phyloP scores from a whole-genome alignment of 2,329 filamentous ascomycete genomes.

The Diaporthe sp. region DNA sequence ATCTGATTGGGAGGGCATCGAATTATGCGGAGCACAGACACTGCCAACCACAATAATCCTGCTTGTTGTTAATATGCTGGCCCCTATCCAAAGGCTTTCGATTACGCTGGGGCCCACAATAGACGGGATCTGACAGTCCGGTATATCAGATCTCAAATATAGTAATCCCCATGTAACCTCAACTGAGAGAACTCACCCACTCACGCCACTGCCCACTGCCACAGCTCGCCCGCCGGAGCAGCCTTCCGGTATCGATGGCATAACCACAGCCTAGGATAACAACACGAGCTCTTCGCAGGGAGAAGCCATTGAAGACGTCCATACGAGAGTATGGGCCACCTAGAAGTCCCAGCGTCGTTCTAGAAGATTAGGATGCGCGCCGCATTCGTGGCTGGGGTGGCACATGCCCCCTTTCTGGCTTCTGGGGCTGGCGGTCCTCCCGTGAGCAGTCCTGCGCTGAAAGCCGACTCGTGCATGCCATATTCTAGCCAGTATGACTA shows the following conservation, averaged over 20 bases:
- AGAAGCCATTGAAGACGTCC: not conserved
- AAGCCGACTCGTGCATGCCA: no score
- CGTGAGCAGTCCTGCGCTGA: not conserved
- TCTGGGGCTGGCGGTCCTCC: not conserved
- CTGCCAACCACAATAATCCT: not conserved
- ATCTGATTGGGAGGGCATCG: constrained; percentile 8
- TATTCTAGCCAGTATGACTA: not conserved
- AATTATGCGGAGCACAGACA: constrained; percentile 4
- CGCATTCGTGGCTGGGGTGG: not conserved
- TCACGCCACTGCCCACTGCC: not conserved
- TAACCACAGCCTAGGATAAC: not conserved
- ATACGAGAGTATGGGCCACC: not conserved
- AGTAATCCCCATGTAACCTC: constrained; percentile 1
- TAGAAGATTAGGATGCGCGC: constrained; percentile 12
- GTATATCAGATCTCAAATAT: constrained; percentile 29
- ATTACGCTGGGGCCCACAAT: not conserved
- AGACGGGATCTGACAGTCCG: constrained; percentile 24
- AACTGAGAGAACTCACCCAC: not conserved
- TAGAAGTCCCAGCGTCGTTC: not conserved
- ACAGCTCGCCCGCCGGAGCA: not conserved
- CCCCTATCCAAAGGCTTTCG: constrained; percentile 5
- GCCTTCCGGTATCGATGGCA: not conserved
- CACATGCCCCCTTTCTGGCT: not conserved
- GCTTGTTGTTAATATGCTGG: not conserved
- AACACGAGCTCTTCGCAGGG: not conserved